Percentiles rank a stretch among this genome's conserved stretches.
phyloP scores from a whole-genome alignment of 192 early-diverging fungal genomes.

The Coemansia sp. region DNA sequence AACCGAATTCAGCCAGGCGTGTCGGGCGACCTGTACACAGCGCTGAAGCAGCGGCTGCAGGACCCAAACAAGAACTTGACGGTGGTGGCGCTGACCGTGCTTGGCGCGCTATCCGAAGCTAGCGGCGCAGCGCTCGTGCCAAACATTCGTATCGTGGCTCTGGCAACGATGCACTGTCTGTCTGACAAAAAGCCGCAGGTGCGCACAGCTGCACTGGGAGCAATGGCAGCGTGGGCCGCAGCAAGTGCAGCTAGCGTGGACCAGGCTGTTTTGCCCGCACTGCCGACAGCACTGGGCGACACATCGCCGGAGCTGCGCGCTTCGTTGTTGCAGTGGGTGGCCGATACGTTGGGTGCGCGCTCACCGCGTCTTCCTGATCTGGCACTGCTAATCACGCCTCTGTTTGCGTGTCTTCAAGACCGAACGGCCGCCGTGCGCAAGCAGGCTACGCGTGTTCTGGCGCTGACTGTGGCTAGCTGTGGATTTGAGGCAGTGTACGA shows the following conservation, averaged over 20 bases:
- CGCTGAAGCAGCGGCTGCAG: constrained; percentile 78
- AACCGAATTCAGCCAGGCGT: constrained; percentile 81
- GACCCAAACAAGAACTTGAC: constrained; percentile 93
- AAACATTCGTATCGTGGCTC: constrained; percentile 67
- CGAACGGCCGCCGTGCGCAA: constrained; percentile 88
- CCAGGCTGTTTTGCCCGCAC: constrained; percentile 61
- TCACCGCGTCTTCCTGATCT: constrained; percentile 60
- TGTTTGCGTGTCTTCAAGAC: constrained; percentile 85
- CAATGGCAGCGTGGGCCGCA: constrained; percentile 70
- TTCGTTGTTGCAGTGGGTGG: constrained; percentile 82
- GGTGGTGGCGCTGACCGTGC: constrained; percentile 77
- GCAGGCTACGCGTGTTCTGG: constrained; percentile 70
- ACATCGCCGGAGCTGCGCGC: constrained; percentile 88
- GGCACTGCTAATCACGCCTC: constrained; percentile 61
- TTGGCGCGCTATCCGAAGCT: constrained; percentile 70
- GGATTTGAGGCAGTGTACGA: constrained; percentile 72
- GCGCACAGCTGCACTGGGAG: constrained; percentile 69
- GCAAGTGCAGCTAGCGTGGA: constrained; percentile 65
- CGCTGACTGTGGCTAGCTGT: constrained; percentile 64
- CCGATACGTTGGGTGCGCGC: constrained; percentile 58
- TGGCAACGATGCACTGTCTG: constrained; percentile 70
- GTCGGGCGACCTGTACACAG: constrained; percentile 68
- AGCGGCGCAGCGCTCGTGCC: constrained; percentile 84
- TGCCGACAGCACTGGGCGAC: constrained; percentile 63
- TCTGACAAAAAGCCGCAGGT: constrained; percentile 92